These are phyloP conservation scores for Arctostaphylos glauca DNA, from an alignment of 148 eudicot genomes.

Conservation along the genomic window DNA sequence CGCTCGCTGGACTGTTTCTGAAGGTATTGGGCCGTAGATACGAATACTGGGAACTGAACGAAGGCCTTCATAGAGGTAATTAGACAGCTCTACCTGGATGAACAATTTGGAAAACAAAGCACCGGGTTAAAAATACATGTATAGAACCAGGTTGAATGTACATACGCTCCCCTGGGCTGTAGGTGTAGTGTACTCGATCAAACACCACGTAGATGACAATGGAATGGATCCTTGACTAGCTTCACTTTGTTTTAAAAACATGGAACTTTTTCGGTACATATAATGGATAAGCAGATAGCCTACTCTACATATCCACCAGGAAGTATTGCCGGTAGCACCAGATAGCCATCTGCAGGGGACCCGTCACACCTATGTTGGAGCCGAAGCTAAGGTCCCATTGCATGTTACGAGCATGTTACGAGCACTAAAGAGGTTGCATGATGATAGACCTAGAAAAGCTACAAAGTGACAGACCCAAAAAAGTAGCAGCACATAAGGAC, in stretches of 20 bases:
- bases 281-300: too few relatives aligned
- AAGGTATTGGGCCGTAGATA: constrained; percentile 82
- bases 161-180: background rate
- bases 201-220: background rate
- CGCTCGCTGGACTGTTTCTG: constrained; percentile 58
- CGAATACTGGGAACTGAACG: constrained; percentile 57
- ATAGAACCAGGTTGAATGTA: background rate
- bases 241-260: background rate
- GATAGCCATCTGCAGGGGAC: too few relatives aligned
- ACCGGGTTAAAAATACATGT: background rate
- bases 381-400: too few relatives aligned
- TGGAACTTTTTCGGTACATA: background rate
- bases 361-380: too few relatives aligned
- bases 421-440: background rate
- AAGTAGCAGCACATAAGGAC: background rate
- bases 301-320: too few relatives aligned
- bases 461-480: background rate
- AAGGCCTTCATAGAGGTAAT: constrained; percentile 62
- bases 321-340: too few relatives aligned
- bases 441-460: background rate
- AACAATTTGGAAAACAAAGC: background rate
- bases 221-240: too few relatives aligned
- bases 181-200: background rate
- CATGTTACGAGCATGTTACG: too few relatives aligned
- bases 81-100: constrained; percentile 67